Base-by-base conservation (phyloP, 192 early-diverging fungal species). In the Coemansia sp. region DNA sequence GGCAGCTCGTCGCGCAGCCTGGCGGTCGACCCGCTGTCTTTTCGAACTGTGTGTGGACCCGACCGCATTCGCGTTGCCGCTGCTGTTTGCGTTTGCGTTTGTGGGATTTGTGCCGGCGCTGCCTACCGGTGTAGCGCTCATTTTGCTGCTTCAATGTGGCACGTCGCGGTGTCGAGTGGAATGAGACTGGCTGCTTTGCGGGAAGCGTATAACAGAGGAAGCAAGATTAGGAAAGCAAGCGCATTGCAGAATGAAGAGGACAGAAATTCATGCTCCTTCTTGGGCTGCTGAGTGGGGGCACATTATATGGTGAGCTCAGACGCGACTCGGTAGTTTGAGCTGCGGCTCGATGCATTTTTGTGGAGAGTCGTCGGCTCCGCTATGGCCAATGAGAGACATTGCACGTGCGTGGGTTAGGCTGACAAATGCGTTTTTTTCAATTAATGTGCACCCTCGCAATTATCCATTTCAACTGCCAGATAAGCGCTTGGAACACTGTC, bases 61-160 rank as follows among this genome's bases (percentile, higher is more conserved):
- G 4, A 41, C 50, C 45, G 36, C 34, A 20, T 36, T 57, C 15
- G 33, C 2, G 19, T 34, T 55, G 14, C 23, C 32, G 62, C 42
- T 38, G 55, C 34, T 35, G 57, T 38, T 48, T 22, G 5, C 41
- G 42, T 32, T 36, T 55, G 59, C 54, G 40, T 22, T 69, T 52
- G 53, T 52, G 53, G 49, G 15, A 52, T 52, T 22, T 22, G 49
- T 20, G 23, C 42, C 17, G 42, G 42, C 42, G 42, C 42, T 17
- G 25, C 33, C 34, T 57, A 55, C 62, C 34, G 70, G 70, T 33
- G 70, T 73, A 9, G 64, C 53, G 60, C 70, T 73, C 70, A 73
- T 73, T 64, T 29, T 38, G 49, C 49, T 25, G 49, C 9, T 45
- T 45, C 42, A 45, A 63, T 63, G 62, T 63, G 62, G 53, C 46